Conservation (phyloP, 257 asterid genomes). For the Solanum chilense region DNA sequence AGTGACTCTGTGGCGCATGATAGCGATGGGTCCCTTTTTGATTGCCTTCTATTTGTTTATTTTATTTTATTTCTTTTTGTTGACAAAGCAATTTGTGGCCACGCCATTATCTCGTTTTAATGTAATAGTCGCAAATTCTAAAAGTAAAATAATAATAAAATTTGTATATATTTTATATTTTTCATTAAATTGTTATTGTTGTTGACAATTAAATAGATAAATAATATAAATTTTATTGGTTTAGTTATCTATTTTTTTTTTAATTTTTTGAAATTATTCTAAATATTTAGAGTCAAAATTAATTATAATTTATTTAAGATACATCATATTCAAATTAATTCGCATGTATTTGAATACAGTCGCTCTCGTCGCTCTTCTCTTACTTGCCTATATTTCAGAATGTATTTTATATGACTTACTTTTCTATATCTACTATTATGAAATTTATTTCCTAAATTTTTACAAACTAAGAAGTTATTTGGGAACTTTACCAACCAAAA, state of each 20-base stretch:
- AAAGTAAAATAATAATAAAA: neutral
- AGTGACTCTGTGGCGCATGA: constrained; percentile 31
- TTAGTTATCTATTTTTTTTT: too few relatives aligned
- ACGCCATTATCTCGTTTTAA: neutral
- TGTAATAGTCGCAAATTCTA: neutral
- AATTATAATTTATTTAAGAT: too few relatives aligned
- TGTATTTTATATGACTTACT: neutral
- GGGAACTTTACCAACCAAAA: too few relatives aligned
- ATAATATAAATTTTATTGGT: too few relatives aligned
- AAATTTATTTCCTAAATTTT: neutral
- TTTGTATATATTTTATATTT: neutral
- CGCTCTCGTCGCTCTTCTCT: too few relatives aligned
- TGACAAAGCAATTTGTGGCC: neutral
- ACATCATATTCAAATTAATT: too few relatives aligned
- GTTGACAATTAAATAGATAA: too few relatives aligned
- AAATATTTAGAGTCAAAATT: too few relatives aligned
- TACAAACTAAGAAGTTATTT: neutral
- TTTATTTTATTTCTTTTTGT: neutral
- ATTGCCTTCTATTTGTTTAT: neutral
- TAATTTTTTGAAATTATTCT: too few relatives aligned
- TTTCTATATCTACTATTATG: neutral
- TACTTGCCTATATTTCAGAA: too few relatives aligned
- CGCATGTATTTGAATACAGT: too few relatives aligned
- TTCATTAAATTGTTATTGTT: too few relatives aligned
- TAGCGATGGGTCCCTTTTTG: constrained; percentile 19